Percentiles rank a stretch among this genome's conserved stretches.
phyloP scores from a whole-genome alignment of 345 rosid genomes.

The Diplotaxis tenuifolia region DNA sequence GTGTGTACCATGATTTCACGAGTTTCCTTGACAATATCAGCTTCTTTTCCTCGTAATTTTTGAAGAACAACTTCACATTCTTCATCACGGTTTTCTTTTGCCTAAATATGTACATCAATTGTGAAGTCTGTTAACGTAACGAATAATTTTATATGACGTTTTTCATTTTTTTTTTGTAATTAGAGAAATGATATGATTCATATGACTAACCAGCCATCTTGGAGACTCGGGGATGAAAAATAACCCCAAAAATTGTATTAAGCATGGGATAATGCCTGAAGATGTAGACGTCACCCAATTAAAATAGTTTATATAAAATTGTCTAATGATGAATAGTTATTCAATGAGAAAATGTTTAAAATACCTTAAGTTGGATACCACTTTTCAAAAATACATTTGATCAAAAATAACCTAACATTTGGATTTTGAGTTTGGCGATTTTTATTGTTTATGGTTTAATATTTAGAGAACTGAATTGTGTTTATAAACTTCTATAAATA shows the following conservation, averaged over 20 bases:
- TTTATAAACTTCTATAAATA: too few relatives aligned
- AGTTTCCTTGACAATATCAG: conserved; percentile 18
- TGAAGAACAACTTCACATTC: conserved; percentile 30
- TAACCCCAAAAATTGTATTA: neutral
- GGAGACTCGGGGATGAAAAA: neutral
- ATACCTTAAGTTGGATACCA: too few relatives aligned
- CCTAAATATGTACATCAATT: conserved; percentile 18
- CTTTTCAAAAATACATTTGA: too few relatives aligned
- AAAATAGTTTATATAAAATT: neutral
- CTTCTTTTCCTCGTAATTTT: conserved; percentile 33
- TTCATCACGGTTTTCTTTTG: conserved; percentile 23
- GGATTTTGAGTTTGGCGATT: too few relatives aligned
- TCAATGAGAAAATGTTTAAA: too few relatives aligned
- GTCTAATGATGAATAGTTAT: neutral
- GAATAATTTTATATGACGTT: neutral
- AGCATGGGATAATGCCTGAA: neutral
- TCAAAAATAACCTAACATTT: too few relatives aligned
- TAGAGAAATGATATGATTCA: neutral
- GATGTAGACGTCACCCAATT: neutral
- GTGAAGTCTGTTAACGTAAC: neutral
- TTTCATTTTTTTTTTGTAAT: neutral
- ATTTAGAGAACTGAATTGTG: too few relatives aligned
- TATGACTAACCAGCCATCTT: neutral
- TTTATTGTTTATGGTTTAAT: too few relatives aligned
- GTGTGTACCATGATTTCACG: conserved; percentile 24